Conservation (phyloP, 768 basidiomycete genomes). For the Termitomyces sp. region DNA sequence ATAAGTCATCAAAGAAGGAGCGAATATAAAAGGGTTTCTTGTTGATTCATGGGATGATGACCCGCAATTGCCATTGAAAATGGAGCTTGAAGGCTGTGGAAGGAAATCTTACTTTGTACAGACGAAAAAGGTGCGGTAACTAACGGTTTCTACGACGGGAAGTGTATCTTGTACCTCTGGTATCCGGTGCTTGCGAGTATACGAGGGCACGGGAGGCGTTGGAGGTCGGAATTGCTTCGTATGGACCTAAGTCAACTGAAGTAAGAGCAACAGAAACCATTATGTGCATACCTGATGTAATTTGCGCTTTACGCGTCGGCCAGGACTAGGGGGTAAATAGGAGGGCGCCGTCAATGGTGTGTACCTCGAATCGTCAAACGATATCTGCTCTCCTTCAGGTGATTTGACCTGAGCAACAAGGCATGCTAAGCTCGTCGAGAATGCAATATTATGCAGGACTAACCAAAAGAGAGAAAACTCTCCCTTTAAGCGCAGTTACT, state of each 20-base stretch:
- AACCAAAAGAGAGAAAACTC: constrained; percentile 8
- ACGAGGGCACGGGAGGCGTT: constrained; percentile 46
- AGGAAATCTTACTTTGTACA: not conserved
- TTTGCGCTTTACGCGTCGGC: constrained; percentile 17
- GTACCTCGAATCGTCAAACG: constrained; percentile 1
- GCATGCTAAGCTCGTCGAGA: not conserved
- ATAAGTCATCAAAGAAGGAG: constrained; percentile 17
- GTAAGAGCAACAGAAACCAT: not conserved
- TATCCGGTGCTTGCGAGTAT: constrained; percentile 29
- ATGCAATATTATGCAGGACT: not conserved
- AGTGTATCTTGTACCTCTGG: constrained; percentile 7
- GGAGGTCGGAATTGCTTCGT: constrained; percentile 53
- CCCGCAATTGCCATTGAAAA: not conserved
- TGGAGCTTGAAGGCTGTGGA: constrained; percentile 5
- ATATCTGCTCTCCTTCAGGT: constrained; percentile 6
- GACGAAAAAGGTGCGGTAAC: not conserved
- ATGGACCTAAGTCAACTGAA: not conserved
- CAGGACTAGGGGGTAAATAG: constrained; percentile 2
- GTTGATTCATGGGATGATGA: not conserved
- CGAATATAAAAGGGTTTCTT: constrained; percentile 7
- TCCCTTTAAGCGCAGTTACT: not conserved
- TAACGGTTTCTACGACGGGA: constrained; percentile 1
- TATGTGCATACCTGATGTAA: constrained; percentile 18
- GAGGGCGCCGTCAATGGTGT: constrained; percentile 3
- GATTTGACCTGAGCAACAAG: constrained; percentile 3